A percentile compares a stretch with the other conserved stretches of the same genome.
phyloP scores from a whole-genome alignment of 2,329 filamentous ascomycete genomes.

The Penicillium paneum region DNA sequence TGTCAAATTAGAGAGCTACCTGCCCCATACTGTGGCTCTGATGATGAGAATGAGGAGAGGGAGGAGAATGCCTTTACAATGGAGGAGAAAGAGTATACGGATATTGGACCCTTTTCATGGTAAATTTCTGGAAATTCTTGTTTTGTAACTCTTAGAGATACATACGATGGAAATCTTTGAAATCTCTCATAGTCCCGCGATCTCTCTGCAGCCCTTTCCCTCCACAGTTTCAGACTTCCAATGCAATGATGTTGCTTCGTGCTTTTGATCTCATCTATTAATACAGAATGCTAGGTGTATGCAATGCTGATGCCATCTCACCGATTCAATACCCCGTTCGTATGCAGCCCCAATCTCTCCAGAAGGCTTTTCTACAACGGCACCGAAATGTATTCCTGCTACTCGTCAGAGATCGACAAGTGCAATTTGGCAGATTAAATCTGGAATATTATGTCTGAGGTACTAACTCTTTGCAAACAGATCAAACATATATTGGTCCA shows the following conservation, averaged over 20 bases:
- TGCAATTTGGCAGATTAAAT: neutral
- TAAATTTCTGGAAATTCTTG: neutral
- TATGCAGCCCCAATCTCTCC: neutral
- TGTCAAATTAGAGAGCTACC: neutral
- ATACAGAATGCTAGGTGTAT: neutral
- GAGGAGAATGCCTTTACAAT: neutral
- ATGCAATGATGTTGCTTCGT: neutral
- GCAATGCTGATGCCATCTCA: neutral
- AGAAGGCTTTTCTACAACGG: neutral
- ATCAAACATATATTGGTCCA: neutral
- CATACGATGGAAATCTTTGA: neutral
- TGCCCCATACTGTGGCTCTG: neutral
- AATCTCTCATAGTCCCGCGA: neutral
- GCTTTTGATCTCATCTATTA: neutral
- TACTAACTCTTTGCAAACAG: neutral
- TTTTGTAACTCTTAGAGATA: neutral
- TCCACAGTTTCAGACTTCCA: neutral
- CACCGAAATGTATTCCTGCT: neutral
- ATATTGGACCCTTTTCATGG: neutral
- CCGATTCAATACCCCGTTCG: neutral
- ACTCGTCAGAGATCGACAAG: neutral
- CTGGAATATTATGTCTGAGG: neutral
- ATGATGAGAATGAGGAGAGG: neutral
- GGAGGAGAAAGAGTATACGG: neutral
- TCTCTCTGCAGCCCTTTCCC: neutral